Evolutionary conservation across 1,139 yeast species (phyloP), one percentile per base, ranked within the genome.

Genomic region (Hyphopichia pseudoburtonii): DNA sequence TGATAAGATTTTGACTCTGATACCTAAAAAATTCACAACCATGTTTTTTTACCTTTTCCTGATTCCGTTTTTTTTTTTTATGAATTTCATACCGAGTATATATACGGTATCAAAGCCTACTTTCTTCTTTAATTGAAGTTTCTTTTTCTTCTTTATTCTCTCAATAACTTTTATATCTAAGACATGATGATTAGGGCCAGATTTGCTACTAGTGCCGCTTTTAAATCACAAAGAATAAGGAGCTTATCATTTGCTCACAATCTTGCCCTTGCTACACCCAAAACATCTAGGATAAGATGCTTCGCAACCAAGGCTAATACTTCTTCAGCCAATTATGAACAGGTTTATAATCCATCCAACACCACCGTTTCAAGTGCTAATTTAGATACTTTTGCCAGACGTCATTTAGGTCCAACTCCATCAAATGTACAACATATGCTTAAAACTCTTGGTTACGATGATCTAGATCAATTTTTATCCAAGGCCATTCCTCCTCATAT

Each of bases 381-480:
- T 10, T 66, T 87, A 41, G 98, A 92, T 57, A 83, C 94, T 2
- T 92, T 90, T 61, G 78, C 87, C 35, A 78, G 94, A 57, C 86
- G 97, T 54, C 98, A 92, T 65, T 71, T 89, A 44, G 98, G 98
- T 12, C 94, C 97, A 16, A 72, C 78, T 15, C 80, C 86, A 0
- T 57, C 52, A 1, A 80, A 86, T 44, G 85, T 85, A 19, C 56
- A 65, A 14, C 57, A 62, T 22, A 87, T 90, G 95, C 73, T 92
- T 42, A 45, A 62, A 5, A 64, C 73, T 8, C 71, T 90, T 37
- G 92, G 90, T 3, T 80, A 82, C 60, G 51, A 64, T 1, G 84
- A 86, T 53, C 62, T 90, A 38, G 82, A 82, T 39, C 78, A 80
- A 35, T 90, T 92, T 52, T 78, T 90, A 40, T 51, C 72, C 14